A percentile compares a stretch with the other conserved stretches of the same genome.
These are phyloP conservation scores for Dendryphion nanum DNA, from an alignment of 2,329 filamentous ascomycete genomes.

Conservation along the genomic window DNA sequence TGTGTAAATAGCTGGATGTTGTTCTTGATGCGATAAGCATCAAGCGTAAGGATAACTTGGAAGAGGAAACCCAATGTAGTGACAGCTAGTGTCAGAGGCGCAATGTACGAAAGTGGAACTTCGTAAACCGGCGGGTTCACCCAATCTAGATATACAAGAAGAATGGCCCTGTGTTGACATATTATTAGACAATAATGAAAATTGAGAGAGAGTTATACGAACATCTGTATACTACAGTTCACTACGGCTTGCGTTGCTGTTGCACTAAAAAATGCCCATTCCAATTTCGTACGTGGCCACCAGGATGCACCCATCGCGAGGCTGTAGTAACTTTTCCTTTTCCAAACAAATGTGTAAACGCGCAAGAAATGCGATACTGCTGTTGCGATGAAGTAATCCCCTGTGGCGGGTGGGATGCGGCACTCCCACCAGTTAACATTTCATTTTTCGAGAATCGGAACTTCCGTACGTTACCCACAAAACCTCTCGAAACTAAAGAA, in stretches of 20 bases:
- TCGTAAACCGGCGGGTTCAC: conserved; percentile 17
- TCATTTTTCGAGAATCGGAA: too few species aligned
- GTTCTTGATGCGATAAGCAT: conserved; percentile 22
- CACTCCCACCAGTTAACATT: too few species aligned
- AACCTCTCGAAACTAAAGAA: too few species aligned
- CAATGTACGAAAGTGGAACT: conserved; percentile 15
- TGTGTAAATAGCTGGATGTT: conserved; percentile 21
- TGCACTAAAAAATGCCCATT: background rate
- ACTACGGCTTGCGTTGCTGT: background rate
- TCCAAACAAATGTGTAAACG: too few species aligned
- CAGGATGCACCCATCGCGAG: too few species aligned
- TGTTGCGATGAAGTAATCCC: too few species aligned
- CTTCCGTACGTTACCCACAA: too few species aligned
- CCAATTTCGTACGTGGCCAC: background rate
- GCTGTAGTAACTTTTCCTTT: too few species aligned
- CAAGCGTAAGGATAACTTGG: conserved; percentile 19
- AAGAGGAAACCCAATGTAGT: conserved; percentile 19
- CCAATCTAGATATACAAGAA: conserved; percentile 17
- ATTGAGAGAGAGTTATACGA: background rate
- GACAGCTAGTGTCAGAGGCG: conserved; percentile 13
- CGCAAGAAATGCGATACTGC: too few species aligned
- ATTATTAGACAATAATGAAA: background rate
- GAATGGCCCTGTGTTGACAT: conserved; percentile 3
- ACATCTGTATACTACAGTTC: background rate
- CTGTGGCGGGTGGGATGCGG: too few species aligned